Evolutionary conservation across 164 flowering plant genomes (phyloP), one percentile per base, ranked within the genome.

Genomic region (Tetrastigma voinierianum): DNA sequence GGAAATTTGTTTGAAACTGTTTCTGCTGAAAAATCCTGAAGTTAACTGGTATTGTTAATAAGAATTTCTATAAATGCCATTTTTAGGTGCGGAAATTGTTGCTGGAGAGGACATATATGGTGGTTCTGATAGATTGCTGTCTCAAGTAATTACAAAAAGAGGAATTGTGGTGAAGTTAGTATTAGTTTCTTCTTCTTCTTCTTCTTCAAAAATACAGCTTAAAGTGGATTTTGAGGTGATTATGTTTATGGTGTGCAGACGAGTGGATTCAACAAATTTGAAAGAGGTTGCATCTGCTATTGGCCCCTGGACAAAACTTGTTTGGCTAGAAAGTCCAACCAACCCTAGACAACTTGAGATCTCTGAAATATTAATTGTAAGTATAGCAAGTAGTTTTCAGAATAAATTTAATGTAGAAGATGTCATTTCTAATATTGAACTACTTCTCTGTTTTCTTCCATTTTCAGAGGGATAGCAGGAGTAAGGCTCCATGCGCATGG

Each of bases 51-150:
- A 10, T 2, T 57, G 59, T 10, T 10, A 13, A 45, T 59, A 16
- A 24, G 59, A 14, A 59, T 40, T 40, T 1, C 16, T 59, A 49
- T 49, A 63, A 17, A 9, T n/a, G 46, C 7, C n/a, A 48, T 59
- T 47, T 51, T 18, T 48, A 95, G 98, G 97, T 48, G 82, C 90
- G 75, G 96, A 93, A 80, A 91, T 96, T 72, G 90, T 96, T 75
- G 95, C 99, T 80, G 97, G 97, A 61, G 93, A 91, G 80, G 99
- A 96, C 76, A 70, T 93, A 16, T 96, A 96, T 85, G 99, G 99
- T 70, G 99, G 98, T 57, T 87, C 99, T 46, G 99, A 96, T 82
- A 80, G 99, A 51, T 75, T 96, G 73, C 75, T 96, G 59, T 96
- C 99, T 32, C 84, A 76, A 81, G 92, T 96, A 59, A 66, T 82